Evolutionary conservation across 352 stramenopile genomes (phyloP), one percentile per base, ranked within the genome.

Genomic region (Bremia lactucae): DNA sequence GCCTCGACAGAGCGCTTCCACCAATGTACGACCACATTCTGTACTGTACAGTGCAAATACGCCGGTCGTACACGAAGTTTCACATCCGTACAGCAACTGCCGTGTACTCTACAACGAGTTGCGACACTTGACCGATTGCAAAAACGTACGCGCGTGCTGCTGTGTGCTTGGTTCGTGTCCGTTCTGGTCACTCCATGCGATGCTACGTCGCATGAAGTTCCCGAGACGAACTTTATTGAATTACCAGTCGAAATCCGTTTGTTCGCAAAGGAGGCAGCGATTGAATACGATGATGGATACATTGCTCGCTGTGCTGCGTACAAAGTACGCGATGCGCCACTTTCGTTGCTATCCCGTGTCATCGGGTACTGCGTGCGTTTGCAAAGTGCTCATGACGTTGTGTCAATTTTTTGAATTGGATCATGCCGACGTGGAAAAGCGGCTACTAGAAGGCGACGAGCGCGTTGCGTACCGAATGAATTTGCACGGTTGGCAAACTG

Each of bases 31-130:
- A n/a, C n/a, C n/a, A n/a, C n/a, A n/a, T n/a, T n/a, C n/a, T n/a
- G n/a, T n/a, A n/a, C n/a, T n/a, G n/a, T n/a, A n/a, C n/a, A n/a
- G n/a, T n/a, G n/a, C n/a, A n/a, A 13, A 47, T 1, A 36, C 62
- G 9, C 45, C 63, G 11, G 42, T 65, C 16, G 35, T 51, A 11
- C 72, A 84, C 43, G 56, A 74, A 37, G 62, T 80, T 23, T 8
- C 47, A 10, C 60, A 58, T 14, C 77, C 62, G 6, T 85, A 82
- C 59, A 72, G 65, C 31, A 43, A 78, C 21, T 85, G 72, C 37
- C 62, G 72, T 3, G 18, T 26, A 19, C 44, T 85, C 13, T 85
- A 77, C 43, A 42, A 41, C 15, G 39, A 65, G 26, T 50, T 85
- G 24, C 57, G 59, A 14, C 31, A 39, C 6, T 43, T 71, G 15